These are phyloP conservation scores for Artemisia tridentata DNA, from an alignment of 129 eudicot genomes.

Conservation along the genomic window DNA sequence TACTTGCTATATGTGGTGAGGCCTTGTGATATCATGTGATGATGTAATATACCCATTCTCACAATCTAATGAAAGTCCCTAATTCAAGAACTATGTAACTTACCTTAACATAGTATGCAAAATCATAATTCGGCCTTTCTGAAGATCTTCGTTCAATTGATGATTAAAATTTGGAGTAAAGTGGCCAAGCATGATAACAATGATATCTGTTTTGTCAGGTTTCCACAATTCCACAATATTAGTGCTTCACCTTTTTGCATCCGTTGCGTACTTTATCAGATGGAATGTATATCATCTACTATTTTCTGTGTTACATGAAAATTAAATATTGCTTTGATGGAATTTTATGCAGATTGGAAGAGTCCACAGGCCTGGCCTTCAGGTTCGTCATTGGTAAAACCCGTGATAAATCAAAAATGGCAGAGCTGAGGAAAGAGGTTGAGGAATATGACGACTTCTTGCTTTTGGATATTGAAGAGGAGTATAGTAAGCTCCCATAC, in stretches of 20 bases:
- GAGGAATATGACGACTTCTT: conserved; percentile 78
- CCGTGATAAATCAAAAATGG: conserved; percentile 59
- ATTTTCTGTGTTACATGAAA: neutral
- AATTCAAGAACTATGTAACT: too few species aligned
- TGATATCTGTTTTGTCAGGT: too few species aligned
- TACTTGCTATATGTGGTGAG: neutral
- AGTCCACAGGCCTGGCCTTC: conserved; percentile 87
- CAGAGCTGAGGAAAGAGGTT: conserved; percentile 67
- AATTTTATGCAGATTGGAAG: conserved; percentile 69
- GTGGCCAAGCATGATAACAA: too few species aligned
- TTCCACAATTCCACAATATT: too few species aligned
- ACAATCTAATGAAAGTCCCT: too few species aligned
- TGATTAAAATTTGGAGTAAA: too few species aligned
- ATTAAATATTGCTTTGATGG: neutral
- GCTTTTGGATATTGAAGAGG: conserved; percentile 83
- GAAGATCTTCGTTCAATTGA: too few species aligned
- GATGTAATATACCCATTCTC: too few species aligned
- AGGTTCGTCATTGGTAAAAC: conserved; percentile 85
- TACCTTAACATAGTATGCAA: too few species aligned
- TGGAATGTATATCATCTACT: neutral
- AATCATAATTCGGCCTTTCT: too few species aligned
- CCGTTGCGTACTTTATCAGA: neutral
- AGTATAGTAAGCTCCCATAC: conserved; percentile 96
- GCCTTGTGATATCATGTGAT: neutral
- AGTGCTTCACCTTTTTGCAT: too few species aligned